Base-by-base conservation (phyloP, 176 grass and related monocot species). In the Chloris gayana region DNA sequence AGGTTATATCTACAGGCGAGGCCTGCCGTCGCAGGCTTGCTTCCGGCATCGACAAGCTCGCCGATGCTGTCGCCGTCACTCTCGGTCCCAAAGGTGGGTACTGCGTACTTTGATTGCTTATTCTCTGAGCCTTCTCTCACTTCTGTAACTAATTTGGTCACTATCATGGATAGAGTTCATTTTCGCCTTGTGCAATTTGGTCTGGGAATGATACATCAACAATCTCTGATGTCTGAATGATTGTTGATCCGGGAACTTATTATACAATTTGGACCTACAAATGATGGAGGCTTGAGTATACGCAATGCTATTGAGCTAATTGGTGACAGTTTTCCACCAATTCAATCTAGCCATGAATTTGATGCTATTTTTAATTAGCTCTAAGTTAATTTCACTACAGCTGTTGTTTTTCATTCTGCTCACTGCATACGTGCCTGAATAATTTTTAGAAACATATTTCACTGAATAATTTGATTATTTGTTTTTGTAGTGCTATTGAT, bases 41-140 rank as follows among this genome's bases (percentile, higher is more conserved):
- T 14, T 65, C 85, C 15, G 95, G 95, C 37, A 98, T 98, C 39
- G 82, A 98, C 81, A 94, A 98, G 81, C 95, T 98, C 31, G 95
- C 95, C 34, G 92, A 95, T 66, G 88, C 92, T 13, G 92, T 98
- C 21, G 77, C 88, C 0, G 87, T 98, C 54, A 98, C 95, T 51
- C 89, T 94, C 79, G 95, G 92, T 7, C 95, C 95, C 17, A 98
- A 89, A 94, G 92, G 95, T 97, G 60, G n/a, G n/a, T n/a, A n/a
- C n/a, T 37, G 35, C 14, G 54, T 29, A 12, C 33, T 67, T 60
- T 38, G 1, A 59, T 78, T 79, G 53, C 63, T 77, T 35, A 45
- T 59, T 49, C 12, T 31, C 4, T 25, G 47, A 1, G 21, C 14
- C 32, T 73, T 22, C 22, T 73, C 21, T 64, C n/a, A n/a, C 29